Base-by-base conservation (phyloP, 805 yeast species). In the Yarrowia porcina region DNA sequence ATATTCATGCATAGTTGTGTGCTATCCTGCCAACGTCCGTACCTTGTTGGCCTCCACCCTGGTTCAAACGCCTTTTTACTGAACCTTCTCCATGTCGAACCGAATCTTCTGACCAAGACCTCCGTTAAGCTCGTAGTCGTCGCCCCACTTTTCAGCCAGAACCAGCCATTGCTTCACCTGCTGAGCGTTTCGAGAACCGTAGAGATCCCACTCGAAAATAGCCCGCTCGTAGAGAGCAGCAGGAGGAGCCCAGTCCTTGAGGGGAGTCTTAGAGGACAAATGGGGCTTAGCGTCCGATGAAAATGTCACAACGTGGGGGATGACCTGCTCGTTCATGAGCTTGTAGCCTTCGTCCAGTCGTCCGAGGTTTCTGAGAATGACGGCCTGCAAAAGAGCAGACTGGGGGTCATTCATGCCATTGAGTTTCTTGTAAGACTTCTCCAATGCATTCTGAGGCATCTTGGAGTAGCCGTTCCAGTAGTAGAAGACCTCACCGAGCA, bases 391-490 rank as follows among this genome's bases (percentile, higher is more conserved):
- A 2, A 85, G 78, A 11, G 10, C 76, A 69, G 63, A 74, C 70
- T 61, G 69, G 69, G 27, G 67, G 9, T 54, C 36, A 35, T 69
- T 67, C 74, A 70, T 69, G 69, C 70, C 90, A 2, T 83, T 85
- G 63, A 91, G 74, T 64, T 84, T 69, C 60, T 78, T 76, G 64
- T 83, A 74, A 0, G 93, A 77, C 20, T 81, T 67, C 49, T 80
- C 75, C 64, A 92, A 78, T 57, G 85, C 79, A 18, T 78, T 79
- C 42, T 76, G 74, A 1, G 88, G 82, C 97, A 92, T 92, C 69
- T 96, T 80, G 69, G 87, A 86, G 71, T 86, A 92, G 0, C 96
- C 97, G 70, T 90, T 90, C 93, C 97, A 92, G 74, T 93, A 90
- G 73, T 92, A 93, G 18, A 85, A 77, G 64, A 90, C 75, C 76